Base-by-base conservation (phyloP, 306 rosid genomes). In the Trifolium fragiferum region DNA sequence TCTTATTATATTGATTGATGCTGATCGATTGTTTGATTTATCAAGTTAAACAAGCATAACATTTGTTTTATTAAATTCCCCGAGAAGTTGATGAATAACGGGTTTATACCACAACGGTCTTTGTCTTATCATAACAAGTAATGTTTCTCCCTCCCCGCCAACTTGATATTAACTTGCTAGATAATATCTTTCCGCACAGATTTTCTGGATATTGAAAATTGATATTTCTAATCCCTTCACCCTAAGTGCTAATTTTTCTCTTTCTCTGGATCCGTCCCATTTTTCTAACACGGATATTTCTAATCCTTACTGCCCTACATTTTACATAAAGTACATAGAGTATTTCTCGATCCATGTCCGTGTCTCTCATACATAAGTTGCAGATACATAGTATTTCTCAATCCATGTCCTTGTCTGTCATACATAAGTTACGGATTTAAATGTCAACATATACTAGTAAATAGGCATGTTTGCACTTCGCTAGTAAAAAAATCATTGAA, bases 381-480 rank as follows among this genome's bases (percentile, higher is more conserved):
- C n/a, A n/a, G n/a, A n/a, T n/a, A 8, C 57, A 49, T 5, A 44
- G 32, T 23, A 46, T 20, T 6, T 46, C 64, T 70, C 2, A 6
- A 4, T 69, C 9, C 72, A 21, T 59, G 4, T 37, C 6, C 71
- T 6, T 60, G 64, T 19, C 65, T 44, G 16, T 44, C 7, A 11
- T 15, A 13, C 50, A 27, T 4, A 23, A 33, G 32, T 70, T 41
- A n/a, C 30, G 37, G 40, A 35, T 67, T 69, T 53, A 49, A 7
- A 4, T 35, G 10, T 46, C 30, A 25, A 25, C 3, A 25, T 25
- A 1, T 18, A 58, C 33, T 14, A 15, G 50, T 41, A 40, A 53
- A 20, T 23, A 41, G 65, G 32, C 25, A 40, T 68, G 25, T 74
- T 79, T 69, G 74, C 37, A 16, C 4, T 69, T 79, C 37, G 75